A percentile compares a stretch with the other conserved stretches of the same genome.
phyloP scores from a whole-genome alignment of 1,284 basidiomycete genomes.

The Ustilago xerochloae region DNA sequence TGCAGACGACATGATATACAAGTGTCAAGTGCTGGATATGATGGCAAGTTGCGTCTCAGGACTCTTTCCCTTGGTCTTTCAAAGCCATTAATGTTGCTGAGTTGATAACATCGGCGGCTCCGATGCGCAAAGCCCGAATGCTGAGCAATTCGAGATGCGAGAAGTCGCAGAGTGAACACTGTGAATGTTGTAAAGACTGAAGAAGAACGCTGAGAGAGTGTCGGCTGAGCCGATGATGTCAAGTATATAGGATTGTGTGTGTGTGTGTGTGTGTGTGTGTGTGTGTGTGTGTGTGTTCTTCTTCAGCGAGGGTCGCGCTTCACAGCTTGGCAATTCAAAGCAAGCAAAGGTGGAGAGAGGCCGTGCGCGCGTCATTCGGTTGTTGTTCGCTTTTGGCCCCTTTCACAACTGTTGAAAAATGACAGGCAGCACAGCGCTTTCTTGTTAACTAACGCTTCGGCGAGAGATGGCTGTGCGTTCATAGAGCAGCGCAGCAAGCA shows the following conservation, averaged over 20 bases:
- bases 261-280: not conserved
- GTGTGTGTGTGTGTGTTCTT: not conserved
- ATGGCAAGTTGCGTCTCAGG: no score
- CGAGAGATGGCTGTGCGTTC: no score
- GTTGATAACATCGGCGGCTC: no score
- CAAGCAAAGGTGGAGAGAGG: constrained; percentile 6
- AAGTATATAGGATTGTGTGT: no score
- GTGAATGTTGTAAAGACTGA: not conserved
- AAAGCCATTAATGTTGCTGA: no score
- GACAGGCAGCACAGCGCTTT: no score
- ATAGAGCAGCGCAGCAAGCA: no score
- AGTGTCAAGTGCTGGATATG: not conserved
- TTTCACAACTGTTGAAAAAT: no score
- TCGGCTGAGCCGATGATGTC: not conserved
- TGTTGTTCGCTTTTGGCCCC: not conserved
- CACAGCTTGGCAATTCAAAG: not conserved
- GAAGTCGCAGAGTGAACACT: not conserved
- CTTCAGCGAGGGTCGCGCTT: not conserved
- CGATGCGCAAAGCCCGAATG: not conserved
- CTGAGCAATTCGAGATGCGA: not conserved
- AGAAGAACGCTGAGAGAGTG: not conserved
- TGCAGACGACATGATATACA: not conserved
- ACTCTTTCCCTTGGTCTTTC: no score
- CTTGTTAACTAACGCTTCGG: no score
- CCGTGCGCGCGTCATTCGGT: constrained; percentile 13